Base-by-base conservation (phyloP, 495 filamentous ascomycete genomes). In the Diplogelasinospora grovesii region DNA sequence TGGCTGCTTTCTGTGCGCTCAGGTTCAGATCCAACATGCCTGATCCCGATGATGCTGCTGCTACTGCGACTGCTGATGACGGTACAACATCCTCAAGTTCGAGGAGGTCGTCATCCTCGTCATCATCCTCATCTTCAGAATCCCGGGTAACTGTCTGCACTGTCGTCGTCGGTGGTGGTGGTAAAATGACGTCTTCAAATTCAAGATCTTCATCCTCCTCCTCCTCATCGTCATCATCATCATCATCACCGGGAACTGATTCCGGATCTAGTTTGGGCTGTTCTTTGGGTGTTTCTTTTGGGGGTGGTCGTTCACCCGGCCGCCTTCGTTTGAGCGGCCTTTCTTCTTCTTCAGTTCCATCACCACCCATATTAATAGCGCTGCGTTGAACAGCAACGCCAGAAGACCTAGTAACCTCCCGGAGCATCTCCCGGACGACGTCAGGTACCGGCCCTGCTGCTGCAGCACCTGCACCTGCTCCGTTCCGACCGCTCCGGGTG, bases 21-120 rank as follows among this genome's bases (percentile, higher is more conserved):
- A 73, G 55, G 25, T 73, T 73, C 23, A 90, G 63, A 9, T 74
- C 75, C 19, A 92, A 71, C 22, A 82, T n/a, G n/a, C n/a, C n/a
- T n/a, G n/a, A n/a, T n/a, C n/a, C n/a, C n/a, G n/a, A n/a, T n/a
- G n/a, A n/a, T n/a, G n/a, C n/a, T n/a, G n/a, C n/a, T n/a, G n/a
- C 65, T n/a, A 23, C 30, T 13, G 43, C 37, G 30, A 37, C 55
- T 9, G 45, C 15, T 10, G 45, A 41, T n/a, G n/a, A 62, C 56
- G 14, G n/a, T n/a, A n/a, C n/a, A 57, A 64, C 29, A 54, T 48
- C 11, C 37, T 25, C n/a, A 28, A 23, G n/a, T n/a, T 54, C 51
- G 30, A 51, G 46, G 13, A 66, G 28, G 11, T n/a, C n/a, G n/a
- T 60, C 59, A 9, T 64, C 59, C 16, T 62, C 56, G 11, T 68